Evolutionary conservation across 2,329 filamentous ascomycete genomes (phyloP).

Genomic region (Stagonosporopsis vannaccii): DNA sequence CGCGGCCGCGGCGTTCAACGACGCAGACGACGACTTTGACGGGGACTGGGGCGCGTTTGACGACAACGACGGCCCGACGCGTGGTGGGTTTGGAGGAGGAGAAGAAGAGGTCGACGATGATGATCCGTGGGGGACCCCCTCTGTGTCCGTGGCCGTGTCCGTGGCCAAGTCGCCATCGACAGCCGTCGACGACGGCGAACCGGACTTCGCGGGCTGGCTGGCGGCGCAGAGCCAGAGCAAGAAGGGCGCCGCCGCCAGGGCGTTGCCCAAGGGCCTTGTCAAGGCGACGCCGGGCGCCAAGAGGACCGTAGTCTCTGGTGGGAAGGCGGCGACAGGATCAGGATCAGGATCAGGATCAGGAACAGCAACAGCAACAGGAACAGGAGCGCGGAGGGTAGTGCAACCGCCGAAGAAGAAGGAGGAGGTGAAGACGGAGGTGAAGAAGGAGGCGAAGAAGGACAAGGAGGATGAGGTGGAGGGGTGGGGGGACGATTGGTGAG

Average conservation of each 20-base stretch:
- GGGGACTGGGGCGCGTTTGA: slow-evolving; percentile 80
- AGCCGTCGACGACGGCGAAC: slow-evolving; percentile 85
- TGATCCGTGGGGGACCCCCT: slow-evolving; percentile 60
- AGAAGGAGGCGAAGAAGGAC: slow-evolving; percentile 37
- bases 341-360: no score
- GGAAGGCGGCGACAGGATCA: slow-evolving; percentile 40
- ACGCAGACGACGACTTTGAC: slow-evolving; percentile 64
- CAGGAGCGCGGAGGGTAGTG: slow-evolving; percentile 34
- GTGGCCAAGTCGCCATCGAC: slow-evolving; percentile 56
- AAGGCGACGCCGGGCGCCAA: slow-evolving; percentile 59
- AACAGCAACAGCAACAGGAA: slow-evolving; percentile 12
- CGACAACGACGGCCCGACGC: slow-evolving; percentile 55
- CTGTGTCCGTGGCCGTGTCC: no score
- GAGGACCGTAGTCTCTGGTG: slow-evolving; percentile 37
- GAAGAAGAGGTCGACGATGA: slow-evolving; percentile 58
- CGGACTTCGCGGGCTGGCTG: slow-evolving; percentile 95
- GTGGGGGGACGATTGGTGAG: slow-evolving; percentile 50
- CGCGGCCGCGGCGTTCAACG: slow-evolving; percentile 60
- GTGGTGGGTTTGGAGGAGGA: neutral
- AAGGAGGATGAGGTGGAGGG: slow-evolving; percentile 46
- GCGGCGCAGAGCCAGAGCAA: slow-evolving; percentile 85
- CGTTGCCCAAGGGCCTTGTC: slow-evolving; percentile 81
- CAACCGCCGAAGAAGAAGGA: slow-evolving; percentile 40
- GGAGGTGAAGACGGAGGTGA: slow-evolving; percentile 39
- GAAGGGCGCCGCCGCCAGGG: slow-evolving; percentile 62